Percentiles rank a stretch among this genome's conserved stretches.
These are phyloP conservation scores for Cercophora sp. DNA, from an alignment of 495 filamentous ascomycete genomes.

Conservation along the genomic window DNA sequence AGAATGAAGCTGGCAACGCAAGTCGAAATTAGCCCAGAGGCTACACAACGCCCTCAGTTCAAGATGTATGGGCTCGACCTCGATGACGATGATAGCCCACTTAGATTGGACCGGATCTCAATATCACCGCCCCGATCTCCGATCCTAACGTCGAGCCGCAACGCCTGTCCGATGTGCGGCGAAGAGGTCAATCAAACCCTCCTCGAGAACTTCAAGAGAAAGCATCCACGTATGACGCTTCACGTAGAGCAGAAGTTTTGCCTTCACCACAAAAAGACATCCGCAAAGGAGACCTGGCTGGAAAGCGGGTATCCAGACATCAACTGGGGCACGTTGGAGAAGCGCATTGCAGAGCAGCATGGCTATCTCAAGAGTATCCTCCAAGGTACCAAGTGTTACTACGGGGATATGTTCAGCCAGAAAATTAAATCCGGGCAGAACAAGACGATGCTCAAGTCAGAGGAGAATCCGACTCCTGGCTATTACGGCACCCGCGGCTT, in stretches of 20 bases:
- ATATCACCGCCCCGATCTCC: neutral
- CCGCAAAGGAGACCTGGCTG: conserved; percentile 59
- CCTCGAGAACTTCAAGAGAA: conserved; percentile 42
- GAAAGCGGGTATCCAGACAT: conserved; percentile 71
- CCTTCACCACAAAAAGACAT: conserved; percentile 56
- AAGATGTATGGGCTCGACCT: too few species aligned
- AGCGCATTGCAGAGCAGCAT: conserved; percentile 57
- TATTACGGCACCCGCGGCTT: conserved; percentile 86
- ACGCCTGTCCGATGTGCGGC: conserved; percentile 66
- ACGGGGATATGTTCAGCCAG: conserved; percentile 55
- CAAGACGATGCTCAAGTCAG: conserved; percentile 54
- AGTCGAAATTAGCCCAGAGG: too few species aligned
- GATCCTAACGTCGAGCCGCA: neutral
- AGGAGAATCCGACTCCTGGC: conserved; percentile 55
- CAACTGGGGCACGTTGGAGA: conserved; percentile 66
- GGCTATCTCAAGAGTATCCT: conserved; percentile 55
- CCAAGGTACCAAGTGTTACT: conserved; percentile 56
- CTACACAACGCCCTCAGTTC: too few species aligned
- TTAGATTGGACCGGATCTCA: too few species aligned
- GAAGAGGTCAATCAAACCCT: conserved; percentile 52
- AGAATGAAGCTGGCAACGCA: too few species aligned
- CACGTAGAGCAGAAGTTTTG: conserved; percentile 68
- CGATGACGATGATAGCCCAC: too few species aligned
- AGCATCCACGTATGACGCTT: conserved; percentile 50
- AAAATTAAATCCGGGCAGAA: conserved; percentile 57